Evolutionary conservation across 108 stramenopile species (phyloP), one percentile per base, ranked within the genome.

Genomic region (Bacterosira constricta): DNA sequence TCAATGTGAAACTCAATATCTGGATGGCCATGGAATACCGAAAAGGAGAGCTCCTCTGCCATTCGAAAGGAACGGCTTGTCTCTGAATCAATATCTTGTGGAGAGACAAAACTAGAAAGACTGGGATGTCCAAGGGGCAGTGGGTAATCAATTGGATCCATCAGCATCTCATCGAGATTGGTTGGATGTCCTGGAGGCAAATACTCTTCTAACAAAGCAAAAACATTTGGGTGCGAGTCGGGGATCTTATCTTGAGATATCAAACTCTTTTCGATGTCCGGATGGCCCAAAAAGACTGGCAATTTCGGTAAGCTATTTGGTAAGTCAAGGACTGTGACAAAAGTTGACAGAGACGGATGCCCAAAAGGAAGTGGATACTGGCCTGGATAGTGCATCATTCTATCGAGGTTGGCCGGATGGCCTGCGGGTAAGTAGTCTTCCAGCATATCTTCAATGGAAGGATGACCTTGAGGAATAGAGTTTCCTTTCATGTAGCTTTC

Each of bases 11-110:
- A 64, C 3, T 58, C 63, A 13, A 20, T 37, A 32, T 64, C 42
- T 5, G 63, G 73, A 49, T 74, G 73, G 11, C 44, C 73, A 30
- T 10, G 25, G 36, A 65, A 74, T 0, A 65, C 73, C 25, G 73
- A 66, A 47, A 74, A 65, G 1, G 71, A 49, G 36, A 63, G 27
- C 41, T 55, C 26, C n/a, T n/a, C n/a, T n/a, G n/a, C n/a, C n/a
- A n/a, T n/a, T n/a, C n/a, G n/a, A n/a, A n/a, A n/a, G n/a, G n/a
- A n/a, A n/a, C n/a, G n/a, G n/a, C n/a, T n/a, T n/a, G n/a, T n/a
- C n/a, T n/a, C n/a, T n/a, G n/a, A n/a, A n/a, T n/a, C n/a, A n/a
- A n/a, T n/a, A n/a, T n/a, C n/a, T n/a, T n/a, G n/a, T n/a, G n/a
- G n/a, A n/a, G n/a, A n/a, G n/a, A n/a, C n/a, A n/a, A n/a, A n/a